Conservation (phyloP, 495 filamentous ascomycete genomes). For the Letharia columbiana region DNA sequence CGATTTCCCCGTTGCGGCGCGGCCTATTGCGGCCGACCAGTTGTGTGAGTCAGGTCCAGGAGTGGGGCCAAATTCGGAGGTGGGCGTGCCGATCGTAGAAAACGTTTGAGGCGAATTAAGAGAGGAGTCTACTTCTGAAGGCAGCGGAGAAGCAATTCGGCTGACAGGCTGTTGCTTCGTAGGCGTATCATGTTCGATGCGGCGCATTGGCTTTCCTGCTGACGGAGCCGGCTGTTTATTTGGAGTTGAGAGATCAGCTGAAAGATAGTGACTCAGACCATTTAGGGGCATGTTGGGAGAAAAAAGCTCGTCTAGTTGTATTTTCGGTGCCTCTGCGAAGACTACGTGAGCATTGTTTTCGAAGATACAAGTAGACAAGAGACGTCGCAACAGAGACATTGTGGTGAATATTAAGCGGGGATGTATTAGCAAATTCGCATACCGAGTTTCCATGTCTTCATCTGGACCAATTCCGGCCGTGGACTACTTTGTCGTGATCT, state of each 20-base stretch:
- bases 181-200: conserved; percentile 14
- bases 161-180: conserved; percentile 11
- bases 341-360: conserved; percentile 14
- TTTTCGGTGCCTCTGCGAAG: conserved; percentile 23
- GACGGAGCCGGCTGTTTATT: conserved; percentile 12
- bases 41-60: conserved; percentile 3
- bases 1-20: conserved; percentile 76
- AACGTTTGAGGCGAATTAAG: conserved; percentile 23
- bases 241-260: conserved; percentile 14
- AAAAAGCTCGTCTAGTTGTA: conserved; percentile 24
- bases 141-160: conserved; percentile 13
- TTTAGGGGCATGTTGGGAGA: conserved; percentile 21
- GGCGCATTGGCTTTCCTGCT: not conserved
- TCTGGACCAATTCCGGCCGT: conserved; percentile 19
- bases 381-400: conserved; percentile 7
- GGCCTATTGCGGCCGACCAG: conserved; percentile 71
- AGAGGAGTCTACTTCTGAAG: conserved; percentile 27
- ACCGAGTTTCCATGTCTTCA: conserved; percentile 24
- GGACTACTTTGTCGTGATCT: conserved; percentile 21
- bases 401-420: not conserved
- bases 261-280: conserved; percentile 11
- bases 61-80: conserved; percentile 32
- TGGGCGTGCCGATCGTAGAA: conserved; percentile 31
- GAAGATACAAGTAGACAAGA: conserved; percentile 4
- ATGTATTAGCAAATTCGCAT: conserved; percentile 4